Percentiles rank a stretch among this genome's conserved stretches.
phyloP scores from a whole-genome alignment of 768 basidiomycete species.

The Pisolithus microcarpus region DNA sequence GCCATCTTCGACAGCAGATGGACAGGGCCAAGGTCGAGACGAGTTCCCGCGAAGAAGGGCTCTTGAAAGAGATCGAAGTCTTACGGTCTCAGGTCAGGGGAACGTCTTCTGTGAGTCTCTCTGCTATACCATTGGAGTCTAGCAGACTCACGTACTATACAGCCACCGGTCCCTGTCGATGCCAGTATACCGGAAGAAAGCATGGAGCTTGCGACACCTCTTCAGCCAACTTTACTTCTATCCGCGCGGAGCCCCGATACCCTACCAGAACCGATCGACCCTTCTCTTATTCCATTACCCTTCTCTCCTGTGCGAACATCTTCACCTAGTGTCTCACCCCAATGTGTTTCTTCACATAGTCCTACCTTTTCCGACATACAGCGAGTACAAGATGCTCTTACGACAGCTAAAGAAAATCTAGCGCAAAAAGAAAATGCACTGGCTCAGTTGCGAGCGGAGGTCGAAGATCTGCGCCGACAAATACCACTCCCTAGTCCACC shows the following conservation, averaged over 20 bases:
- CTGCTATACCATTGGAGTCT: neutral
- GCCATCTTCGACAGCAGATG: slow-evolving; percentile 26
- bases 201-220: slow-evolving; percentile 50
- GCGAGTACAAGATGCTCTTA: slow-evolving; percentile 15
- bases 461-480: slow-evolving; percentile 14
- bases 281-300: slow-evolving; percentile 10
- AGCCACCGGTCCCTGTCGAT: slow-evolving; percentile 23
- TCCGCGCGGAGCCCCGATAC: neutral
- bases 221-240: slow-evolving; percentile 29
- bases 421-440: slow-evolving; percentile 18
- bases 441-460: slow-evolving; percentile 14
- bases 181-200: slow-evolving; percentile 33
- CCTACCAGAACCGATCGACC: neutral
- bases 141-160: neutral
- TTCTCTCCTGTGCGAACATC: slow-evolving; percentile 16
- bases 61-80: slow-evolving; percentile 26
- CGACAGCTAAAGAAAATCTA: slow-evolving; percentile 15
- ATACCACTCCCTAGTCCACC: neutral
- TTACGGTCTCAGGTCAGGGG: slow-evolving; percentile 7
- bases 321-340: slow-evolving; percentile 8
- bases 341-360: slow-evolving; percentile 1
- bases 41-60: slow-evolving; percentile 26
- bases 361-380: slow-evolving; percentile 13
- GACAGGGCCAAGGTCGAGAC: slow-evolving; percentile 16
- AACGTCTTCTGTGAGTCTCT: neutral